A percentile compares a stretch with the other conserved stretches of the same genome.
Evolutionary conservation across 208 protist genomes (phyloP).

Genomic region (Crithidia acanthocephali): DNA sequence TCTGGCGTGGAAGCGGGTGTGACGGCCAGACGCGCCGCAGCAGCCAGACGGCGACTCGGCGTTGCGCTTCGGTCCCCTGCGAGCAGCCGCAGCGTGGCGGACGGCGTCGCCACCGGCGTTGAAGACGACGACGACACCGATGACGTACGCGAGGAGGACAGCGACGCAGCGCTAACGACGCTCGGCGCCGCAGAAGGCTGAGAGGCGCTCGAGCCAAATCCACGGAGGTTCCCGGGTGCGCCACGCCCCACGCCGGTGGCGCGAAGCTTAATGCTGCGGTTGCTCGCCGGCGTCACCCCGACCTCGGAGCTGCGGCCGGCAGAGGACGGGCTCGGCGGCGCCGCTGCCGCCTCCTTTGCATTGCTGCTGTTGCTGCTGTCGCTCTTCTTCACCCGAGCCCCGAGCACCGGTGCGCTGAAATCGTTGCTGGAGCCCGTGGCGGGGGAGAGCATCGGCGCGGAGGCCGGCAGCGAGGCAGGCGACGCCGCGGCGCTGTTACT

Average conservation of each 20-base stretch:
- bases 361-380: background rate
- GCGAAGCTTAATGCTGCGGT: background rate
- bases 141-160: background rate
- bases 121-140: background rate
- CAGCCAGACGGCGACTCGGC: background rate
- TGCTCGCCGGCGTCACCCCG: background rate
- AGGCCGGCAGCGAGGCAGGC: background rate
- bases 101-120: background rate
- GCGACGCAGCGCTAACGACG: background rate
- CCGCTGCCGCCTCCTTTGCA: background rate
- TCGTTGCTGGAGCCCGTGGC: background rate
- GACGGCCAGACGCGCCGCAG: background rate
- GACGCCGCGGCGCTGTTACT: no score
- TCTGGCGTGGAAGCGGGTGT: background rate
- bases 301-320: slow-evolving; percentile 2
- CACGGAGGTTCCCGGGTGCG: background rate
- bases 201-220: background rate
- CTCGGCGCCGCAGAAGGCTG: background rate
- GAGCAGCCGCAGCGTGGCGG: slow-evolving; percentile 4
- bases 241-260: background rate
- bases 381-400: background rate
- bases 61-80: background rate
- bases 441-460: background rate
- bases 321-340: background rate
- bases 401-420: background rate